Evolutionary conservation across 495 filamentous ascomycete genomes (phyloP), one percentile per base, ranked within the genome.

Genomic region (Penicillium paradoxum): DNA sequence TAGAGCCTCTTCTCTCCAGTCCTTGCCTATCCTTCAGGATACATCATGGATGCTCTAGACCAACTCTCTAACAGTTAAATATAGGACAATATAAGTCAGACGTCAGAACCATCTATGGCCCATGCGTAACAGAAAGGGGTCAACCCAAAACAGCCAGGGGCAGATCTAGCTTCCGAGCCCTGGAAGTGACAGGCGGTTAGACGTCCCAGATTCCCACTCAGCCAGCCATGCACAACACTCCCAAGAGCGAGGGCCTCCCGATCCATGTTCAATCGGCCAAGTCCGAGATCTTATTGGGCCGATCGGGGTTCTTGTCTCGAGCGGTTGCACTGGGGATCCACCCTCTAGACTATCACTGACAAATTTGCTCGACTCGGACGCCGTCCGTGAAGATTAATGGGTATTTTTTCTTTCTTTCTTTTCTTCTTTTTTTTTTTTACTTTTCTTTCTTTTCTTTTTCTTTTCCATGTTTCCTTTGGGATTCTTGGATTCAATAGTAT

Each of bases 221-320:
- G 63, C 63, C 63, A 66, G 63, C 63, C 63, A 66, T 66, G 63
- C 63, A 66, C 56, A 47, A 66, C 63, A 66, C 63, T 11, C 38
- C 9, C 21, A 4, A n/a, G n/a, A n/a, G n/a, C n/a, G n/a, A n/a
- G n/a, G n/a, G n/a, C n/a, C n/a, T n/a, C 39, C 38, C 57, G 63
- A 66, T 66, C 51, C 22, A 45, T 32, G 38, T 47, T 10, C 46
- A 33, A 63, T 65, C 62, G 54, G 29, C 14, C 59, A 43, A 15
- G 0, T 22, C 15, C 18, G 17, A 17, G 7, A 17, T n/a, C 2
- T 49, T n/a, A 64, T 63, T 66, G 60, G 60, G 19, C n/a, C 34
- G 14, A 64, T 59, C 60, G 51, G 34, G 11, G 14, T 37, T 19
- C n/a, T 29, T 45, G 7, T 24, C 44, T 38, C 22, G 8, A 22